These are phyloP conservation scores for Hansenula lynferdii DNA, from an alignment of 1,139 yeast species.

Conservation along the genomic window DNA sequence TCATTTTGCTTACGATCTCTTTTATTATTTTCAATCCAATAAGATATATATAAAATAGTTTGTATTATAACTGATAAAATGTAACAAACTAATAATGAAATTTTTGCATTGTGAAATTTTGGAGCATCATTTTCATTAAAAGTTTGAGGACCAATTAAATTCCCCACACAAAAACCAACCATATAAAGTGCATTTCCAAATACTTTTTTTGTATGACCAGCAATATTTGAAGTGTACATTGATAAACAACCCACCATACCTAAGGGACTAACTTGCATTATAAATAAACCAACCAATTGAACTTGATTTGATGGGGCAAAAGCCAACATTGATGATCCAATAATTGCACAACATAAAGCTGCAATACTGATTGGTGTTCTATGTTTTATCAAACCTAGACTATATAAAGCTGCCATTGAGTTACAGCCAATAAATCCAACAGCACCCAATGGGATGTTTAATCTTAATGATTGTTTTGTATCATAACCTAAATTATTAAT, in stretches of 20 bases:
- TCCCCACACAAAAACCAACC: slow-evolving; percentile 39
- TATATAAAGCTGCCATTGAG: slow-evolving; percentile 29
- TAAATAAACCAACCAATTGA: slow-evolving; percentile 40
- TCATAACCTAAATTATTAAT: slow-evolving; percentile 27
- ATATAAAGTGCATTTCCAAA: slow-evolving; percentile 40
- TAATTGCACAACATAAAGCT: slow-evolving; percentile 32
- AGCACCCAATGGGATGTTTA: slow-evolving; percentile 35
- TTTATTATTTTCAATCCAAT: slow-evolving; percentile 14
- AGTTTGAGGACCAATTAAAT: slow-evolving; percentile 53
- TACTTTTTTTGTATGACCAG: slow-evolving; percentile 31
- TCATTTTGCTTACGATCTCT: slow-evolving; percentile 16
- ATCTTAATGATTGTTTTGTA: slow-evolving; percentile 33
- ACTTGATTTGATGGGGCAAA: slow-evolving; percentile 32
- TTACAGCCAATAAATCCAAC: slow-evolving; percentile 27
- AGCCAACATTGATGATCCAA: slow-evolving; percentile 44
- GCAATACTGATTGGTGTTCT: slow-evolving; percentile 31
- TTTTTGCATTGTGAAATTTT: slow-evolving; percentile 39
- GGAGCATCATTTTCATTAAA: slow-evolving; percentile 37
- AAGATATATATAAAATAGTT: slow-evolving; percentile 16
- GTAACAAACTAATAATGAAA: slow-evolving; percentile 26
- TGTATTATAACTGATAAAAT: slow-evolving; percentile 16
- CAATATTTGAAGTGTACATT: slow-evolving; percentile 26
- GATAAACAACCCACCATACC: slow-evolving; percentile 31
- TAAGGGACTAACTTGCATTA: slow-evolving; percentile 29
- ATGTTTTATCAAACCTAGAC: slow-evolving; percentile 37